Conservation (phyloP, 495 filamentous ascomycete genomes). For the Paragyromitra xinjiangensis region DNA sequence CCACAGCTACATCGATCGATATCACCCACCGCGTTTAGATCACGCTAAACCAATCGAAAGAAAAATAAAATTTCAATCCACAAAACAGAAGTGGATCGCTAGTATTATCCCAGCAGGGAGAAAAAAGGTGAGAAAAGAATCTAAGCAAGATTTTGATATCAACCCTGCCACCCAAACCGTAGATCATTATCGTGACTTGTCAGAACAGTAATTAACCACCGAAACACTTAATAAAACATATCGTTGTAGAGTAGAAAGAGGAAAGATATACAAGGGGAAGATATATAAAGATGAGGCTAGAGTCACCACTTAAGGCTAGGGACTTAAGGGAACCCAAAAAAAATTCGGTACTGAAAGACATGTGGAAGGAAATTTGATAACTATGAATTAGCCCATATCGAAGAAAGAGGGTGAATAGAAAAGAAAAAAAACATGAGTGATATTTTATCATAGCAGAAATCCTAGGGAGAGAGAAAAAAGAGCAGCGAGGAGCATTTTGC, state of each 20-base stretch:
- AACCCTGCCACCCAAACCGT: background rate
- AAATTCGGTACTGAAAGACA: background rate
- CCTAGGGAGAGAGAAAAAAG: slow-evolving; percentile 5
- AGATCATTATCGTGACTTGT: background rate
- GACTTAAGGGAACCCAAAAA: background rate
- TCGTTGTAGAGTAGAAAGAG: background rate
- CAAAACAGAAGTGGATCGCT: background rate
- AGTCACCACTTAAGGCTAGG: background rate
- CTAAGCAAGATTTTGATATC: background rate
- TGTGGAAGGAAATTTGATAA: background rate
- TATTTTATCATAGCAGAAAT: slow-evolving; percentile 17
- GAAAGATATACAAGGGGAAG: background rate
- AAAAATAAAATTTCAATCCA: background rate
- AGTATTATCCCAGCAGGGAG: background rate
- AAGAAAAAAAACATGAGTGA: slow-evolving; percentile 1
- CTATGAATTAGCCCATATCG: background rate
- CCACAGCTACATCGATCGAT: background rate
- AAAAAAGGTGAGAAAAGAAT: background rate
- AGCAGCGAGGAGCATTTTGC: background rate
- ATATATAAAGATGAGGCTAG: background rate
- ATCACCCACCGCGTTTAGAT: background rate
- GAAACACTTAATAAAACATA: background rate
- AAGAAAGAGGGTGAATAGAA: background rate
- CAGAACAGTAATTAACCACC: background rate
- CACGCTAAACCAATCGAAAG: background rate